phyloP scores from a whole-genome alignment of 2,329 filamentous ascomycete genomes.

The Trichoderma semiorbis region DNA sequence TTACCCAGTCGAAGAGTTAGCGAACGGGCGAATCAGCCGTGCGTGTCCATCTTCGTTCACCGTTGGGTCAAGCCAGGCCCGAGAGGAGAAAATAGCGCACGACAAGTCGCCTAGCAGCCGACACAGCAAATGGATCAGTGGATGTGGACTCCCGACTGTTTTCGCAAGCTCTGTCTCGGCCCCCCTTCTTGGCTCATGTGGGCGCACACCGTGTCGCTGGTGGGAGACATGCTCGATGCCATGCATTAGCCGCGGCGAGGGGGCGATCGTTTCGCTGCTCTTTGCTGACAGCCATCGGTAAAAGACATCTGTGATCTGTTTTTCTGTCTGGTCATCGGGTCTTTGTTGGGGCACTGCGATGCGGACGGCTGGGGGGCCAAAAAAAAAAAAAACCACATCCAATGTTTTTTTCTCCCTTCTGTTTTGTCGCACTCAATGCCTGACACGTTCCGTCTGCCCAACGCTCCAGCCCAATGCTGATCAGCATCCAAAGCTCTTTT shows the following conservation, averaged over 20 bases:
- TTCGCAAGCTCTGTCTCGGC: not conserved
- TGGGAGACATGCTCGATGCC: constrained; percentile 9
- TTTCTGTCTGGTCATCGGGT: not conserved
- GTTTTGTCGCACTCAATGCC: not conserved
- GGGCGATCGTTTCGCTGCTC: constrained; percentile 7
- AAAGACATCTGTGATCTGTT: constrained; percentile 13
- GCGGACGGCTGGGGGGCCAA: not conserved
- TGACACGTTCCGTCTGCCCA: not conserved
- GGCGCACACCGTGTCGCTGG: not conserved
- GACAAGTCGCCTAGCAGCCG: not conserved
- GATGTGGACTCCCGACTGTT: not conserved
- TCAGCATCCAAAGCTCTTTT: not conserved
- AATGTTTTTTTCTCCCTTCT: not conserved
- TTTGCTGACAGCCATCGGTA: constrained; percentile 10
- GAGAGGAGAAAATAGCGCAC: not conserved
- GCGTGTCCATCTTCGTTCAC: not conserved
- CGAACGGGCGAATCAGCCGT: not conserved
- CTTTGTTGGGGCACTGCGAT: not conserved
- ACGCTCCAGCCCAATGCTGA: not conserved
- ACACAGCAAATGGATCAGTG: not conserved
- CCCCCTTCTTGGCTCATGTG: not conserved
- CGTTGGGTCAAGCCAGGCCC: not conserved
- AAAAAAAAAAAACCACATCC: not conserved
- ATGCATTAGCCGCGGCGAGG: constrained; percentile 7
- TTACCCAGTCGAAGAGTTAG: not conserved